Evolutionary conservation across 768 basidiomycete genomes (phyloP), one percentile per base, ranked within the genome.

Genomic region (Gloeostereum incarnatum): DNA sequence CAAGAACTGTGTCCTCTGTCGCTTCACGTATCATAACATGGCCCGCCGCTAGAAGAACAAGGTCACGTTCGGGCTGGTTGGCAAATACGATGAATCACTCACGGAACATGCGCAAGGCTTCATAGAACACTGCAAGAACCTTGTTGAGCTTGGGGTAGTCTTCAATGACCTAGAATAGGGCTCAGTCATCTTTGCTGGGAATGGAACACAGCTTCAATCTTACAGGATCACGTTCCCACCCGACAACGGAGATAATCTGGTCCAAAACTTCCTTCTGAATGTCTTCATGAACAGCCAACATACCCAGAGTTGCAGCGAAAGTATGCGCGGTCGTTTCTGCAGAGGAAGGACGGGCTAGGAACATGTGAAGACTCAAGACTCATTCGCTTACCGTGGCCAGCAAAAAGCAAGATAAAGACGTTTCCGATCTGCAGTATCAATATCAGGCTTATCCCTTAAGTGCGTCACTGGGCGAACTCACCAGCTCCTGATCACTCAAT

Each of bases 361-460:
- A 27, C 3, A 31, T n/a, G 33, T 3, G 33, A 4, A 14, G 33
- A 34, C 33, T n/a, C n/a, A 34, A 3, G 33, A 34, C n/a, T 4
- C 26, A 17, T 26, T 6, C 6, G 44, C 57, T 25, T 42, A 66
- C 74, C 76, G 50, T 78, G 73, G 9, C 78, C 77, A 31, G 77
- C 75, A 27, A 78, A 68, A 17, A 81, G 54, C 49, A 73, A 57
- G 8, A 65, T 45, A 44, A 64, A 76, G 1, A 73, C 48, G 35
- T 76, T 77, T 4, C 73, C 74, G 34, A 73, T 69, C 72, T 73
- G 20, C 11, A 1, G n/a, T n/a, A n/a, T n/a, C n/a, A n/a, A n/a
- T n/a, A n/a, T 5, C 23, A 17, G 10, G 1, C 31, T 11, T 35
- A 16, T 13, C 21, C 3, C 8, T 18, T 6, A 21, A 30, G 23